Base-by-base conservation (phyloP, 1,284 basidiomycete genomes). In the Pyrrhoderma lamaoense region DNA sequence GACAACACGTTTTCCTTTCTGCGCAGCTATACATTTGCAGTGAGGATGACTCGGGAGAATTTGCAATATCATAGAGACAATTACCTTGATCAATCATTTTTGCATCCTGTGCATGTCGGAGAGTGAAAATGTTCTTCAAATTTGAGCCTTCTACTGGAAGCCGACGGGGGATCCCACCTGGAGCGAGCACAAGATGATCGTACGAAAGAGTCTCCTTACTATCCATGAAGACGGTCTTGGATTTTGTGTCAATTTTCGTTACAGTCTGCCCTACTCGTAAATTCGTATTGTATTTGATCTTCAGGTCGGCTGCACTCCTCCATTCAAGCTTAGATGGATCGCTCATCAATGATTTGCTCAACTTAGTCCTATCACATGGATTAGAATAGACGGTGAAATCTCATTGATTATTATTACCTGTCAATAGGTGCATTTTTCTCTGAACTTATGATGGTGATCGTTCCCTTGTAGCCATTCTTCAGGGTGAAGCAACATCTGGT, bases 361-460 rank as follows among this genome's bases (percentile, higher is more conserved):
- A 74, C 71, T 90, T 94, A 42, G 93, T 92, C 53, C 89, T 87
- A 54, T 7, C 27, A 37, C 8, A 19, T n/a, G 8, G 44, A 42
- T 19, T 16, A 42, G 34, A 23, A 8, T 35, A 18, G 36, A 13
- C 3, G 22, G 42, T 13, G n/a, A 21, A 48, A 42, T 36, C 9
- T 2, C 19, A 25, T 18, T 31, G 7, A 23, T 14, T 8, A 37
- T 18, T 14, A 66, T 53, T 55, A 85, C 85, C 89, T 76, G 69
- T 97, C 93, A 59, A 96, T 90, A 1, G 93, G 93, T 13, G 85
- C 76, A 64, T 93, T 73, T 8, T 74, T 69, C 67, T 97, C 93
- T 61, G 85, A 82, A 18, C 85, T 83, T 19, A 96, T 66, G 45
- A 96, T 70, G 1, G 84, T 90, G 62, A 97, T 89, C 7, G 79